Base-by-base conservation (phyloP, 371 early-diverging fungal species). In the Mortierella sp. region DNA sequence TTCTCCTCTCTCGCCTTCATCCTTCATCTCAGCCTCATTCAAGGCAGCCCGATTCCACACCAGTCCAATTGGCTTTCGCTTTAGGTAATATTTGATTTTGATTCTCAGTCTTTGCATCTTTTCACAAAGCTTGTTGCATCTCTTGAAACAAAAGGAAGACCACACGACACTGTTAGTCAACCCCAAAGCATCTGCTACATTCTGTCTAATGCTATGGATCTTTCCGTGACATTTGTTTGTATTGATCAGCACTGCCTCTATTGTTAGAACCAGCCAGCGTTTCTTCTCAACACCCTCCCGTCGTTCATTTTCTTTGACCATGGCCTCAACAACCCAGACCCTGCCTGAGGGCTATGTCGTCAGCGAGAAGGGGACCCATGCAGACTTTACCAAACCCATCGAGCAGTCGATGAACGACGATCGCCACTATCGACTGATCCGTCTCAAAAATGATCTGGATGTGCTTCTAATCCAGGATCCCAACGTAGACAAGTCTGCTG, bases 401-500 rank as follows among this genome's bases (percentile, higher is more conserved):
- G 84, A 86, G 50, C 83, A 86, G 32, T 85, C 88, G 1, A 85
- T 90, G 50, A 86, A 84, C 60, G 98, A 97, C 70, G 88, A 92
- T 55, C 85, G 97, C 23, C 70, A 84, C 15, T 97, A 97, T 82
- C 87, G 90, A n/a, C 65, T 93, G 52, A 85, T 98, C 51, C 86
- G 85, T n/a, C 86, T 98, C 17, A 61, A 79, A 6, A 97, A 97
- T 79, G 85, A 89, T 15, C 81, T 98, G 27, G 84, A 93, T 63
- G 94, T 88, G 2, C 83, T 97, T 46, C 58, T 96, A 26, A 89
- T 97, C 39, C 91, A 91, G 50, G 97, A 96, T 67, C 82, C 86
- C 2, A 81, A 83, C 9, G 91, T 93, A 7, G 96, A 96, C 81
- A 95, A 96, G 80, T 87, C 96, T 4, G 89, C 93, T 41, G 97